Percentiles rank a stretch among this genome's conserved stretches.
phyloP scores from a whole-genome alignment of 2,329 filamentous ascomycete genomes.

The Colletotrichum aenigma region DNA sequence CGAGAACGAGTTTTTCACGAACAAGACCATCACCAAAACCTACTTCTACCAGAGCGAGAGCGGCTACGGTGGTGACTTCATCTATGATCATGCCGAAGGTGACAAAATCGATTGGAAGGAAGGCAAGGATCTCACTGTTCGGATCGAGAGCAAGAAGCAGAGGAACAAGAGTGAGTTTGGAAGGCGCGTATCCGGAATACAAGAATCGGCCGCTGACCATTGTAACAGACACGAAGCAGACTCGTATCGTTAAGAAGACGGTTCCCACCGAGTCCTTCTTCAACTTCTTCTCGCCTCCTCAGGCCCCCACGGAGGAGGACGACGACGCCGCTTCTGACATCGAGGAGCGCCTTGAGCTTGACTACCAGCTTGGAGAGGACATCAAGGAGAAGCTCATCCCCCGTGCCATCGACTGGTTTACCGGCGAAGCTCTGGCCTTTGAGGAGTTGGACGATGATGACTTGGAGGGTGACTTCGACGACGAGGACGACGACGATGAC shows the following conservation, averaged over 20 bases:
- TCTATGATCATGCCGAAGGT: constrained; percentile 98
- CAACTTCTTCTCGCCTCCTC: constrained; percentile 98
- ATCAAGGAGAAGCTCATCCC: constrained; percentile 99
- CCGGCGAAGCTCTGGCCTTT: constrained; percentile 94
- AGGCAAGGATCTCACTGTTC: constrained; percentile 90
- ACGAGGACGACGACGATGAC: constrained; percentile 92
- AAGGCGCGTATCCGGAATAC: not conserved
- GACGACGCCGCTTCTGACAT: constrained; percentile 86
- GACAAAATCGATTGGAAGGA: constrained; percentile 98
- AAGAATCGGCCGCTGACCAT: not conserved
- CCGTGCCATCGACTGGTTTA: constrained; percentile 99
- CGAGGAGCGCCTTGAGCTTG: constrained; percentile 95
- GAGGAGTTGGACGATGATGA: constrained; percentile 90
- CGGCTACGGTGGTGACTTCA: constrained; percentile 98
- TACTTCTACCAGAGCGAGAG: constrained; percentile 99
- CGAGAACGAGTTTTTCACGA: constrained; percentile 95
- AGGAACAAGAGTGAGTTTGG: constrained; percentile 90
- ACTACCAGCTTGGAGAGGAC: constrained; percentile 98
- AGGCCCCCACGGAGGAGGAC: constrained; percentile 75
- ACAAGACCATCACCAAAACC: constrained; percentile 96
- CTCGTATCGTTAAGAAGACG: constrained; percentile 97
- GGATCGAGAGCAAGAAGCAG: constrained; percentile 99
- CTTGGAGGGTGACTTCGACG: constrained; percentile 79
- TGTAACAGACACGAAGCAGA: constrained; percentile 93
- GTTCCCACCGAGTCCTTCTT: constrained; percentile 98